Evolutionary conservation across 495 filamentous ascomycete genomes (phyloP).

Genomic region (Hypoxylon crocopeplum): DNA sequence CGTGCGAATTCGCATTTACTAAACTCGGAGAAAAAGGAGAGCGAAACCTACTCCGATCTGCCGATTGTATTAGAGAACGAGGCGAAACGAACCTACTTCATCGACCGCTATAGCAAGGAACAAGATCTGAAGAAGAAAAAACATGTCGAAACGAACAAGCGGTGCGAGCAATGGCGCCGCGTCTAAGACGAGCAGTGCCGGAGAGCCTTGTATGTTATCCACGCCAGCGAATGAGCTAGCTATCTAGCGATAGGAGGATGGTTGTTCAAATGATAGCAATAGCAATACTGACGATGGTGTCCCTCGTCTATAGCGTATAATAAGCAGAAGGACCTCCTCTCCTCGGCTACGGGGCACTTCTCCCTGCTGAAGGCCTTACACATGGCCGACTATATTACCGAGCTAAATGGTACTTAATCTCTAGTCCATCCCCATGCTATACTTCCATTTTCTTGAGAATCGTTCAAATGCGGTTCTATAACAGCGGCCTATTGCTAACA

Average conservation of each 20-base stretch:
- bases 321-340: slow-evolving; percentile 87
- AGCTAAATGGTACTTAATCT: slow-evolving; percentile 78
- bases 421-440: slow-evolving; percentile 53
- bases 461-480: too few species aligned
- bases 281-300: slow-evolving; percentile 10
- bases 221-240: not conserved
- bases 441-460: too few species aligned
- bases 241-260: not conserved
- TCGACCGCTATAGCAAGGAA: slow-evolving; percentile 7
- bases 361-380: slow-evolving; percentile 79
- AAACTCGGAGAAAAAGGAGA: too few species aligned
- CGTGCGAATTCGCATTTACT: too few species aligned
- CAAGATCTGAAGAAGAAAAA: slow-evolving; percentile 7
- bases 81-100: not conserved
- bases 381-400: slow-evolving; percentile 93
- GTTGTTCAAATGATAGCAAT: not conserved
- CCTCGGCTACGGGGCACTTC: slow-evolving; percentile 75
- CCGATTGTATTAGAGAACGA: not conserved
- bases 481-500: slow-evolving; percentile 13
- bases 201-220: slow-evolving; percentile 41
- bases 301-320: slow-evolving; percentile 62
- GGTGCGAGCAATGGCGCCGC: slow-evolving; percentile 49
- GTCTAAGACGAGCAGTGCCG: slow-evolving; percentile 40
- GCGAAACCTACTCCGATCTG: too few species aligned
- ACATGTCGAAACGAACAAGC: slow-evolving; percentile 59